Evolutionary conservation across 148 eudicot species (phyloP).

Genomic region (Camellia granthamiana): DNA sequence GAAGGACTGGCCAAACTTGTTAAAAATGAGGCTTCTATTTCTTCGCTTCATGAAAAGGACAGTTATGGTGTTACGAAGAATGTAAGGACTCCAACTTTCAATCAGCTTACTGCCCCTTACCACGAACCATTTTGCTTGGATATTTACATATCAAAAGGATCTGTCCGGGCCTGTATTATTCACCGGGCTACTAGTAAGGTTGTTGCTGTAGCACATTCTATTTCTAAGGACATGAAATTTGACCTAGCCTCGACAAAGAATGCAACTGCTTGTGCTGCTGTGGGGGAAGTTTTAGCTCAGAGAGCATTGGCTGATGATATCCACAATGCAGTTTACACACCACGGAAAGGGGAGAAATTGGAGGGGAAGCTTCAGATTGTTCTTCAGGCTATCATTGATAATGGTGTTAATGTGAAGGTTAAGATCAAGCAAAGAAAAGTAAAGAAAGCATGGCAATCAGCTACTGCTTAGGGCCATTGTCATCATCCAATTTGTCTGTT

Average conservation of each 20-base stretch:
- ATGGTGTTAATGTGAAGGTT: conserved; percentile 65
- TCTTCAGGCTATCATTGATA: conserved; percentile 53
- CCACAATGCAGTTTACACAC: conserved; percentile 72
- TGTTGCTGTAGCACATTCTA: conserved; percentile 89
- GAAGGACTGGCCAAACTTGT: conserved; percentile 27
- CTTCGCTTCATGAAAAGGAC: conserved; percentile 10
- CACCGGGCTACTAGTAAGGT: conserved; percentile 94
- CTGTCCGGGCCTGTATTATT: conserved; percentile 85
- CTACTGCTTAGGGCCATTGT: not conserved
- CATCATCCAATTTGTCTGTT: not conserved
- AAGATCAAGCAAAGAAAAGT: conserved; percentile 66
- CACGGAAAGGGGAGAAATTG: conserved; percentile 75
- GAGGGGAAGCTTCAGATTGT: conserved; percentile 81
- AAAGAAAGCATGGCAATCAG: conserved; percentile 25
- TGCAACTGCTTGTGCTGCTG: conserved; percentile 59
- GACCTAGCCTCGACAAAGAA: conserved; percentile 67
- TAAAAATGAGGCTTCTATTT: conserved; percentile 23
- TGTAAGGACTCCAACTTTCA: conserved; percentile 66
- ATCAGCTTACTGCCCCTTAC: conserved; percentile 85
- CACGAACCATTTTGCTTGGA: conserved; percentile 95
- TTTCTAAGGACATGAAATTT: conserved; percentile 87
- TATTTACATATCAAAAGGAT: conserved; percentile 67
- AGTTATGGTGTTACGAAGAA: conserved; percentile 37
- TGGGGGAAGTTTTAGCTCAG: conserved; percentile 71
- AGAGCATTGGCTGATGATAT: conserved; percentile 83